Conservation (phyloP, 2,329 filamentous ascomycete genomes). For the Amesomyces nigricolor region DNA sequence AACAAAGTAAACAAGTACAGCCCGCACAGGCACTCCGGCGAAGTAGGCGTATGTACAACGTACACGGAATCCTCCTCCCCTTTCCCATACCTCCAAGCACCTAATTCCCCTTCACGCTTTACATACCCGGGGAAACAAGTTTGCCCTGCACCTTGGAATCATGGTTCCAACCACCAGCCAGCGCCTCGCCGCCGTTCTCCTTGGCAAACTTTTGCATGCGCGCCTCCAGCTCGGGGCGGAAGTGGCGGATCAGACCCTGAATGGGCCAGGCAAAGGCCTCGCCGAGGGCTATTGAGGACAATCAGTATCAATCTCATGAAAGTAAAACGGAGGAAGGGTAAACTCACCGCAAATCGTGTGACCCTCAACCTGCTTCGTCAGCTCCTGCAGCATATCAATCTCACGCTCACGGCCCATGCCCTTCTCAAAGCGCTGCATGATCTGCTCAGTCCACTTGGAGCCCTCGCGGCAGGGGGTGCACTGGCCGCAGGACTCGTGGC, state of each 20-base stretch:
- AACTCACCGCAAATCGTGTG: conserved; percentile 91
- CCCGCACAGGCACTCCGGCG: conserved; percentile 4
- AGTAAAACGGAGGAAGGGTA: not conserved
- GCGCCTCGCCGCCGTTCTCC: conserved; percentile 64
- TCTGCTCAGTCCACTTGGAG: conserved; percentile 98
- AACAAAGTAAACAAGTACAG: conserved; percentile 14
- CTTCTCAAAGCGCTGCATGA: conserved; percentile 94
- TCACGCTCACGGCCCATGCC: conserved; percentile 83
- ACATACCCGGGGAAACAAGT: conserved; percentile 86
- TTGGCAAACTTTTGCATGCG: conserved; percentile 76
- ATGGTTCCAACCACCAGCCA: conserved; percentile 84
- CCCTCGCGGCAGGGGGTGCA: conserved; percentile 99
- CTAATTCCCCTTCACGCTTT: conserved; percentile 33
- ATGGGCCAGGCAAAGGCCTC: conserved; percentile 99
- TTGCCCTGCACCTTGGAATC: conserved; percentile 71
- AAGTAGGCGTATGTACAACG: conserved; percentile 14
- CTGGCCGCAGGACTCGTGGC: conserved; percentile 96
- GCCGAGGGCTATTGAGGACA: conserved; percentile 60
- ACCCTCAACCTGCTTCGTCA: conserved; percentile 98
- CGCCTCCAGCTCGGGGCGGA: conserved; percentile 90
- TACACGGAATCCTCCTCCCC: not conserved
- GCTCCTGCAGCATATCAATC: conserved; percentile 98
- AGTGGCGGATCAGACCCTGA: conserved; percentile 96
- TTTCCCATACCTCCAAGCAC: not conserved
- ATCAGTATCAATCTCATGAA: conserved; percentile 14